Base-by-base conservation (phyloP, 257 asterid species). In the Prunella vulgaris region DNA sequence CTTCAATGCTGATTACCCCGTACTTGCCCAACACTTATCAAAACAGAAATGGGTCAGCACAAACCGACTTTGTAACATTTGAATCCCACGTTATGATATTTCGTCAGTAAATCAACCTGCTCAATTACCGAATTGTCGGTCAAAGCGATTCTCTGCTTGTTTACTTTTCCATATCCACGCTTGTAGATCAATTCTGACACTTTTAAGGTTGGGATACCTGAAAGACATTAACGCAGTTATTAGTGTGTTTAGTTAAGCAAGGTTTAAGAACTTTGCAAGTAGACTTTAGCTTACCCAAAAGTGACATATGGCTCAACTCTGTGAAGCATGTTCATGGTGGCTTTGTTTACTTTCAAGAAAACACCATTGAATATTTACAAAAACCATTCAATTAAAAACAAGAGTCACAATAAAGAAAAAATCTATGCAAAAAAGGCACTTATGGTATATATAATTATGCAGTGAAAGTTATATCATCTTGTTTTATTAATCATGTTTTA, bases 261-360 rank as follows among this genome's bases (percentile, higher is more conserved):
- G 49, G 49, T 42, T 42, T 2, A 42, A 13, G 51, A 42, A 13
- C 18, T 14, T 13, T 0, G 44, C 13, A 37, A 37, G 51, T 3
- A 42, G 51, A 13, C 1, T 42, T 3, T 42, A 42, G 63, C 82
- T 33, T 64, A 85, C 94, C 95, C 95, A n/a, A 69, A 88, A 4
- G 95, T 83, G 3, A 89, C 96, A n/a, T 87, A 87, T 2, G 95
- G 95, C 68, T 87, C 96, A 56, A 89, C 96, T 37, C 87, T 72
- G 75, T 77, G 95, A 25, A 89, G 79, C 96, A 89, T 89, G 74
- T 89, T 87, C 65, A 84, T 28, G 0, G 96, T 86, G 1, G 96
- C 96, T 72, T 84, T 85, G 81, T 88, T 88, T 2, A 87, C 96
- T 79, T 89, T 87, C 76, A 89, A 60, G 75, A 89, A 89, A 56